These are phyloP conservation scores for Citrus sinensis DNA, from an alignment of 345 rosid genomes.

Conservation along the genomic window DNA sequence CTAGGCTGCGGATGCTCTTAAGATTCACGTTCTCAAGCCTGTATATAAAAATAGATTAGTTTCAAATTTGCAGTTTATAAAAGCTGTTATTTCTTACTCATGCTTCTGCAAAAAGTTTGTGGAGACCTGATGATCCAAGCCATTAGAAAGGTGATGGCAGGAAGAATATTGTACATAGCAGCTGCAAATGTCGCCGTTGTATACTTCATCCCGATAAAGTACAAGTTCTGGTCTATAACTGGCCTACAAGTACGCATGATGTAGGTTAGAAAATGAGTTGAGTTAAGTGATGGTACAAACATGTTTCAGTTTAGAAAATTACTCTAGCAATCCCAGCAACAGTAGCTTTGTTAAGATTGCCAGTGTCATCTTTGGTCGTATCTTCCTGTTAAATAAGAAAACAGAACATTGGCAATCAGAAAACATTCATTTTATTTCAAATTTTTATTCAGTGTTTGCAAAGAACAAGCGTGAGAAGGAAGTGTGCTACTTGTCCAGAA, in stretches of 20 bases:
- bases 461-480: not conserved
- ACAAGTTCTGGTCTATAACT: constrained; percentile 84
- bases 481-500: constrained; percentile 54
- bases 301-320: constrained; percentile 15
- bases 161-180: constrained; percentile 78
- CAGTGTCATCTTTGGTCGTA: constrained; percentile 69
- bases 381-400: constrained; percentile 43
- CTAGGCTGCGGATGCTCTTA: constrained; percentile 46
- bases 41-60: not conserved
- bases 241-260: constrained; percentile 39
- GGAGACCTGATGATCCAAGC: constrained; percentile 61
- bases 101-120: not conserved
- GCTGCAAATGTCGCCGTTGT: constrained; percentile 87
- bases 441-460: not conserved
- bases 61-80: not conserved
- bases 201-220: constrained; percentile 70
- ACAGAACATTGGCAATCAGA: not conserved
- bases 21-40: constrained; percentile 74
- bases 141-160: constrained; percentile 75
- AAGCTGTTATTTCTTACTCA: not conserved
- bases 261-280: not conserved
- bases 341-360: constrained; percentile 58
- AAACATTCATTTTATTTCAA: not conserved
- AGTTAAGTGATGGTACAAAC: not conserved
- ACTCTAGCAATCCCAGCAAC: constrained; percentile 73